A percentile compares a stretch with the other conserved stretches of the same genome.
Conservation (phyloP, 768 basidiomycete species). For the Kwoniella dejecticola region DNA sequence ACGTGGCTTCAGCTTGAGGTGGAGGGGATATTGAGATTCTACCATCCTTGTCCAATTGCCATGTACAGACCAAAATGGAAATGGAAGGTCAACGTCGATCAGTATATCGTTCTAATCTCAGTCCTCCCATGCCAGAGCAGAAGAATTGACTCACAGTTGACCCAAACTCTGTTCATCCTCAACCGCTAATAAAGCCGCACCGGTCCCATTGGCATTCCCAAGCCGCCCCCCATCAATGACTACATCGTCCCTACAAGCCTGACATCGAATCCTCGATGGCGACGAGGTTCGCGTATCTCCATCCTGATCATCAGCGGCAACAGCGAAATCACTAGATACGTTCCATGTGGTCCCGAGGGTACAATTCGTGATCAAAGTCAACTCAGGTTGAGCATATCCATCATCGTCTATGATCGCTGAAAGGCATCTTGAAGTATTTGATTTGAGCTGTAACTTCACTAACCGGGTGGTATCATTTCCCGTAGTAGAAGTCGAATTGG, state of each 20-base stretch:
- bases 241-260: background rate
- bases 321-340: background rate
- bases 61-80: background rate
- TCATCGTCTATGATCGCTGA: background rate
- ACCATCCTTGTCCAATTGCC: background rate
- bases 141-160: background rate
- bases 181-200: background rate
- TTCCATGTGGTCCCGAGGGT: background rate
- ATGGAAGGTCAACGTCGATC: too few relatives aligned
- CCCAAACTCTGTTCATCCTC: background rate
- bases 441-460: background rate
- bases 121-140: background rate
- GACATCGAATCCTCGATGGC: background rate
- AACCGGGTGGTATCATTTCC: background rate
- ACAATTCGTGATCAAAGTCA: background rate
- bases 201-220: background rate
- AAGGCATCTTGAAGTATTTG: background rate
- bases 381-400: slow-evolving; percentile 2
- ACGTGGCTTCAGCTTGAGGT: background rate
- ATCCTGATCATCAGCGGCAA: too few relatives aligned
- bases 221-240: background rate
- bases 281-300: background rate
- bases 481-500: too few relatives aligned
- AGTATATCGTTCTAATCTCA: too few relatives aligned
- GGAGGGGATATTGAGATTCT: background rate